A percentile compares a stretch with the other conserved stretches of the same genome.
Evolutionary conservation across 257 asterid species (phyloP).

Genomic region (Nicotiana knightiana): DNA sequence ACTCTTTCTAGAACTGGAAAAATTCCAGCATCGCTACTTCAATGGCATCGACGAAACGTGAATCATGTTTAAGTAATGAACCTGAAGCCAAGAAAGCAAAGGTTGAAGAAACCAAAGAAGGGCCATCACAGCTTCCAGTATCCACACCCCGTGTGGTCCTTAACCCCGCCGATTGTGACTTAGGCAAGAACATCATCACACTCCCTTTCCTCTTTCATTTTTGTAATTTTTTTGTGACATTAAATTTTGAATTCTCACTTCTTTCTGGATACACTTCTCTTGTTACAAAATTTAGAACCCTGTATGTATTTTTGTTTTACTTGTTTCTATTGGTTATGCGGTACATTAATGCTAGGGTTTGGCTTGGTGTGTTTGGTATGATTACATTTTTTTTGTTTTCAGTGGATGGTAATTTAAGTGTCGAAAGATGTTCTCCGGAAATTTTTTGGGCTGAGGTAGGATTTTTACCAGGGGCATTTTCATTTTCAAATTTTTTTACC

Average conservation of each 20-base stretch:
- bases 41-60: constrained; percentile 41
- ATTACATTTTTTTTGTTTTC: background rate
- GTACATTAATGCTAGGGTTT: background rate
- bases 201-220: background rate
- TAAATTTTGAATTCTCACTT: background rate
- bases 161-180: constrained; percentile 59
- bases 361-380: background rate
- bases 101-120: background rate
- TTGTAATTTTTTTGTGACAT: background rate
- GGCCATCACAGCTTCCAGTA: constrained; percentile 11
- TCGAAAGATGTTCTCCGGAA: background rate
- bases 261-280: background rate
- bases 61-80: constrained; percentile 14
- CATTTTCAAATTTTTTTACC: too few relatives aligned
- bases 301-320: background rate
- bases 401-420: background rate
- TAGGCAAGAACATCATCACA: constrained; percentile 28
- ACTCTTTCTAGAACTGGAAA: background rate
- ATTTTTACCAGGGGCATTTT: too few relatives aligned
- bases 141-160: constrained; percentile 24
- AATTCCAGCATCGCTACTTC: background rate
- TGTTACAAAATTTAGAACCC: background rate
- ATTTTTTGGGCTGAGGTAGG: background rate
- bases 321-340: background rate
- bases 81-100: constrained; percentile 24